Conservation (phyloP, 495 filamentous ascomycete genomes). For the Neurospora sp. region DNA sequence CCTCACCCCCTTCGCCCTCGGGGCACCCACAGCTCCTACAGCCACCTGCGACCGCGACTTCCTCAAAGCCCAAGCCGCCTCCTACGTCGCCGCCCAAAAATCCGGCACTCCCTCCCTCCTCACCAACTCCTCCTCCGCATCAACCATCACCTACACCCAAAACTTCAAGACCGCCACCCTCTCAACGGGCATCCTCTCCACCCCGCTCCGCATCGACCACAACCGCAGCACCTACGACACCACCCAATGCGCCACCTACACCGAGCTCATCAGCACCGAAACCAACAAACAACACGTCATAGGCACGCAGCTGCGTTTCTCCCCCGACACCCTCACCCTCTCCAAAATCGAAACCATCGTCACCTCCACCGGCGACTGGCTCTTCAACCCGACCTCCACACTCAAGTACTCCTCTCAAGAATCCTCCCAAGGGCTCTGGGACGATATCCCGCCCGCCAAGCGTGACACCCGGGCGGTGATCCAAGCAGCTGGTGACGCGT, state of each 20-base stretch:
- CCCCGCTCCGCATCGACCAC: slow-evolving; percentile 37
- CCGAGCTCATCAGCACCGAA: slow-evolving; percentile 38
- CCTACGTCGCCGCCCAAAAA: slow-evolving; percentile 35
- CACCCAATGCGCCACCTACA: slow-evolving; percentile 41
- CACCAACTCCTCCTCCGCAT: slow-evolving; percentile 4
- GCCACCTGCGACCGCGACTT: slow-evolving; percentile 12
- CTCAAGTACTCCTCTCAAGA: slow-evolving; percentile 32
- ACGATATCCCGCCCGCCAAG: slow-evolving; percentile 30
- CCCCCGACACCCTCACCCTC: slow-evolving; percentile 16
- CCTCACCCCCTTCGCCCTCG: not conserved
- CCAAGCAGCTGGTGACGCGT: slow-evolving; percentile 37
- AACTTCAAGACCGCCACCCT: slow-evolving; percentile 28
- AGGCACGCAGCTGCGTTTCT: slow-evolving; percentile 36
- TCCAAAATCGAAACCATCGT: slow-evolving; percentile 34
- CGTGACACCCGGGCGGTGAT: slow-evolving; percentile 29
- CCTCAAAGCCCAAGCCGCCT: slow-evolving; percentile 9
- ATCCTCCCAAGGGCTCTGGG: slow-evolving; percentile 24
- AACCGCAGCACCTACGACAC: slow-evolving; percentile 38
- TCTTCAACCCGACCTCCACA: slow-evolving; percentile 43
- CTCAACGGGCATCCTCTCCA: slow-evolving; percentile 27
- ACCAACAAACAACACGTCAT: slow-evolving; percentile 37
- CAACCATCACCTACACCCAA: slow-evolving; percentile 16
- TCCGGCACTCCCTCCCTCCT: slow-evolving; percentile 25
- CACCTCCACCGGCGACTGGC: slow-evolving; percentile 35
- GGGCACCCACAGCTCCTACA: not conserved